These are phyloP conservation scores for Euptelea pleiosperma DNA, from an alignment of 164 flowering plant species.

Conservation along the genomic window DNA sequence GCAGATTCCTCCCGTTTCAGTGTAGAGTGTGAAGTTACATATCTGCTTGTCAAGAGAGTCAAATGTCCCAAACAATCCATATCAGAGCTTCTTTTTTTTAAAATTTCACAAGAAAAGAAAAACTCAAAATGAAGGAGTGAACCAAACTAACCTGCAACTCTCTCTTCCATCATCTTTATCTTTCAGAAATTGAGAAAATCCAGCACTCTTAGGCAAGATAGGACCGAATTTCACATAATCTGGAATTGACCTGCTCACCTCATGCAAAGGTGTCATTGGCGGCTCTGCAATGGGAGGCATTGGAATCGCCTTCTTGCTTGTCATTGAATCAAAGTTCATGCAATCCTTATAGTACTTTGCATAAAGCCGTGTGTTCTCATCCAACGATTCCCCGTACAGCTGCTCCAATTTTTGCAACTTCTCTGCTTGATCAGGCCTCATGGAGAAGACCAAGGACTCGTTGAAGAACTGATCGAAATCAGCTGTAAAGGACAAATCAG, in stretches of 20 bases:
- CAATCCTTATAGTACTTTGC: slow-evolving; percentile 72
- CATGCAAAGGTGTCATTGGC: slow-evolving; percentile 74
- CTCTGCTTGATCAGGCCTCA: slow-evolving; percentile 78
- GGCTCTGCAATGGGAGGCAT: slow-evolving; percentile 84
- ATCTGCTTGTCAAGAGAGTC: slow-evolving; percentile 29
- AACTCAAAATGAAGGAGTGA: not conserved
- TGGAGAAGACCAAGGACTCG: slow-evolving; percentile 60
- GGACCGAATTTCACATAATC: slow-evolving; percentile 79
- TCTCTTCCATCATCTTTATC: slow-evolving; percentile 29
- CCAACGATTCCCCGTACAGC: slow-evolving; percentile 59
- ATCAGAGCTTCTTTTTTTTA: no score
- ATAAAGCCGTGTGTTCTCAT: slow-evolving; percentile 64
- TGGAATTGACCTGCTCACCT: slow-evolving; percentile 62
- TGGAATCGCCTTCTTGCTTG: slow-evolving; percentile 50
- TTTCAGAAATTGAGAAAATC: slow-evolving; percentile 45
- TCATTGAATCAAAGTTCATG: slow-evolving; percentile 42
- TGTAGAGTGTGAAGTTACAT: slow-evolving; percentile 19
- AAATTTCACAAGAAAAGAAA: not conserved
- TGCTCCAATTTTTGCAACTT: slow-evolving; percentile 57
- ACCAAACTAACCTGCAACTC: slow-evolving; percentile 35
- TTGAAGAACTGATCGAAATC: slow-evolving; percentile 69
- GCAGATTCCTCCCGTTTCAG: slow-evolving; percentile 26
- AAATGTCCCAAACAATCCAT: slow-evolving; percentile 5
- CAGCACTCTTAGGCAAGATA: slow-evolving; percentile 72
- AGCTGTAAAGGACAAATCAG: slow-evolving; percentile 64